Percentiles rank a stretch among this genome's conserved stretches.
phyloP scores from a whole-genome alignment of 192 early-diverging fungal genomes.

The Coemansia sp. region DNA sequence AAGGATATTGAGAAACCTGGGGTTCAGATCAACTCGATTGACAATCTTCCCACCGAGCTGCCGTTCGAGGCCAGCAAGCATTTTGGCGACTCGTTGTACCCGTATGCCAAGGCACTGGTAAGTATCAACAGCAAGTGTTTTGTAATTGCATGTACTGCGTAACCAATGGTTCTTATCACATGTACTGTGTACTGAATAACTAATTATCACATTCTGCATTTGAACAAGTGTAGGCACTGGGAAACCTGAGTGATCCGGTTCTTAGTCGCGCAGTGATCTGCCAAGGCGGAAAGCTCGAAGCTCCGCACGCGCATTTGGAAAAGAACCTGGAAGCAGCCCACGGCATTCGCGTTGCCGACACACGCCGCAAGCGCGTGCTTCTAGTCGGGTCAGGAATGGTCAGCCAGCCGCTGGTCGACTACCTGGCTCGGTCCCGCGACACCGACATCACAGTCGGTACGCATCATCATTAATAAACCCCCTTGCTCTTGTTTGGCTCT shows the following conservation, averaged over 20 bases:
- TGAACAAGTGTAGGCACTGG: conserved; percentile 38
- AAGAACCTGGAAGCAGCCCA: conserved; percentile 37
- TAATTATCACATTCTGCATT: no score
- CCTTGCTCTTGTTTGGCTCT: not conserved
- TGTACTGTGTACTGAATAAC: not conserved
- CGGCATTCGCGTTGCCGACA: conserved; percentile 43
- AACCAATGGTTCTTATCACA: not conserved
- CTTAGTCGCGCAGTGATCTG: conserved; percentile 78
- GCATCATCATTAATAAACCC: not conserved
- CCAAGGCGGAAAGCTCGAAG: conserved; percentile 62
- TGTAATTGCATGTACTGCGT: not conserved
- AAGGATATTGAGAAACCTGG: conserved; percentile 75
- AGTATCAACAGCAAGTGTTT: not conserved
- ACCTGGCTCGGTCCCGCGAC: conserved; percentile 63
- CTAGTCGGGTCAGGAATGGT: conserved; percentile 91
- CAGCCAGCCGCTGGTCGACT: conserved; percentile 86
- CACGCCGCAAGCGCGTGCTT: conserved; percentile 61
- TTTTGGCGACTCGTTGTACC: conserved; percentile 84
- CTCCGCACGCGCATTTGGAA: conserved; percentile 59
- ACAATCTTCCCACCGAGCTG: conserved; percentile 95
- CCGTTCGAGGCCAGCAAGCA: conserved; percentile 92
- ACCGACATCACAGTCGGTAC: conserved; percentile 54
- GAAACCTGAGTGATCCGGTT: conserved; percentile 65
- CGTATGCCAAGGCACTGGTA: conserved; percentile 80
- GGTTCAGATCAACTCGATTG: conserved; percentile 96